Conservation (phyloP, 352 stramenopile genomes). For the Plasmopara muralis region DNA sequence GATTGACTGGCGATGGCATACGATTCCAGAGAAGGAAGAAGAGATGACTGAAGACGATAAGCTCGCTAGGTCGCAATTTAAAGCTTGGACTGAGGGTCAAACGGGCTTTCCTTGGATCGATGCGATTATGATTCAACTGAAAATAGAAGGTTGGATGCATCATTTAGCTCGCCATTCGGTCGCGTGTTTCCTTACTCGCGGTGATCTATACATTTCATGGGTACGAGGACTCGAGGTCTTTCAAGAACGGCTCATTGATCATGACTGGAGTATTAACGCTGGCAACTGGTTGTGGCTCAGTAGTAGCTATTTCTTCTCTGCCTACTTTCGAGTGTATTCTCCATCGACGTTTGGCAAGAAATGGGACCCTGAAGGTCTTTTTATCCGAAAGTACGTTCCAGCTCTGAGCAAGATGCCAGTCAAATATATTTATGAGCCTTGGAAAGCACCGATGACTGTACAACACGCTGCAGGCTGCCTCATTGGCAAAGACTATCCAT, state of each 20-base stretch:
- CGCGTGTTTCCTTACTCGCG: slow-evolving; percentile 97
- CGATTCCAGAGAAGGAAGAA: slow-evolving; percentile 59
- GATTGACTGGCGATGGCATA: slow-evolving; percentile 83
- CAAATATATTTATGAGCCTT: slow-evolving; percentile 98
- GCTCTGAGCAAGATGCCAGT: slow-evolving; percentile 85
- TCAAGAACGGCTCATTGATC: slow-evolving; percentile 93
- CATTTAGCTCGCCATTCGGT: slow-evolving; percentile 91
- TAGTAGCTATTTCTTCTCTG: slow-evolving; percentile 93
- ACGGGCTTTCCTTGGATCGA: slow-evolving; percentile 98
- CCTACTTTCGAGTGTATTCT: slow-evolving; percentile 97
- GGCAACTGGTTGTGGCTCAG: slow-evolving; percentile 98
- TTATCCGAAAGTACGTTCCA: slow-evolving; percentile 91
- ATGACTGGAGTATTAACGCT: slow-evolving; percentile 95
- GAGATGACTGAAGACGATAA: slow-evolving; percentile 83
- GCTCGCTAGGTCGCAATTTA: slow-evolving; percentile 70
- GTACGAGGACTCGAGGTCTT: slow-evolving; percentile 88
- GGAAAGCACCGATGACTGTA: slow-evolving; percentile 89
- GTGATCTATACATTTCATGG: slow-evolving; percentile 95
- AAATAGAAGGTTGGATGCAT: slow-evolving; percentile 87
- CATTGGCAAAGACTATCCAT: slow-evolving; percentile 91
- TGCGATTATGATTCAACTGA: slow-evolving; percentile 93
- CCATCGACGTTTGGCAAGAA: slow-evolving; percentile 94
- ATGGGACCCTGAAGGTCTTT: slow-evolving; percentile 90
- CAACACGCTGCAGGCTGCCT: slow-evolving; percentile 80
- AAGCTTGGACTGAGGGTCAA: slow-evolving; percentile 90